Evolutionary conservation across 2,329 filamentous ascomycete species (phyloP).

Genomic region (Teratosphaeria epicoccoides): DNA sequence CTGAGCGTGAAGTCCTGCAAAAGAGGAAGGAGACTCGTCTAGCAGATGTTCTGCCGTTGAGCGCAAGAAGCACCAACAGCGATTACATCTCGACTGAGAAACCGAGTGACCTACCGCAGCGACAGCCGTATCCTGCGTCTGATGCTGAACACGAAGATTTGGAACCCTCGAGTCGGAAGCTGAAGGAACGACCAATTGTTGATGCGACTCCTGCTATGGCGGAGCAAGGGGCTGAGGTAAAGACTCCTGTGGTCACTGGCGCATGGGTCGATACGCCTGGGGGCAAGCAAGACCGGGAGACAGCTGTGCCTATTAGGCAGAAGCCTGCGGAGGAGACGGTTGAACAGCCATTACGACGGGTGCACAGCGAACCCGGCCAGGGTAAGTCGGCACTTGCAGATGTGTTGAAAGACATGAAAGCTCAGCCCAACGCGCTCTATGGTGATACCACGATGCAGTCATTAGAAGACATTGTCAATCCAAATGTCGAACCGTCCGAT

Average conservation of each 20-base stretch:
- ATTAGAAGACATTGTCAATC: slow-evolving; percentile 34
- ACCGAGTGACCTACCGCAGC: not conserved
- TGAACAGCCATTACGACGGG: not conserved
- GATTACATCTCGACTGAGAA: not conserved
- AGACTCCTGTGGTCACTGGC: slow-evolving; percentile 37
- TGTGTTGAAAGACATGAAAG: slow-evolving; percentile 29
- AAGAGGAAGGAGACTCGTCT: slow-evolving; percentile 1
- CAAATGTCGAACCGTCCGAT: slow-evolving; percentile 16
- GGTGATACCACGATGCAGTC: slow-evolving; percentile 40
- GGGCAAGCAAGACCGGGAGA: not conserved
- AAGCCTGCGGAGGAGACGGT: not conserved
- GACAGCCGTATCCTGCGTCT: not conserved
- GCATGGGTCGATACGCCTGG: slow-evolving; percentile 39
- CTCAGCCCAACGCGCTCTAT: slow-evolving; percentile 21
- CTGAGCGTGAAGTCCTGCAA: slow-evolving; percentile 1
- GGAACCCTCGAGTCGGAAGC: not conserved
- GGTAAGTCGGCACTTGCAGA: slow-evolving; percentile 29
- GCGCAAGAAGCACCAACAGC: slow-evolving; percentile 3
- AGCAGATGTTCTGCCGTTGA: not conserved
- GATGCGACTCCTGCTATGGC: not conserved
- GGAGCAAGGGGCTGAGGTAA: slow-evolving; percentile 12
- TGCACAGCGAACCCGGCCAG: slow-evolving; percentile 9
- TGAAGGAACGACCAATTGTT: not conserved
- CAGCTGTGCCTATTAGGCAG: not conserved
- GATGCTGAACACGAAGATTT: not conserved